These are phyloP conservation scores for Hyaloscypha finlandica DNA, from an alignment of 495 filamentous ascomycete genomes.

Conservation along the genomic window DNA sequence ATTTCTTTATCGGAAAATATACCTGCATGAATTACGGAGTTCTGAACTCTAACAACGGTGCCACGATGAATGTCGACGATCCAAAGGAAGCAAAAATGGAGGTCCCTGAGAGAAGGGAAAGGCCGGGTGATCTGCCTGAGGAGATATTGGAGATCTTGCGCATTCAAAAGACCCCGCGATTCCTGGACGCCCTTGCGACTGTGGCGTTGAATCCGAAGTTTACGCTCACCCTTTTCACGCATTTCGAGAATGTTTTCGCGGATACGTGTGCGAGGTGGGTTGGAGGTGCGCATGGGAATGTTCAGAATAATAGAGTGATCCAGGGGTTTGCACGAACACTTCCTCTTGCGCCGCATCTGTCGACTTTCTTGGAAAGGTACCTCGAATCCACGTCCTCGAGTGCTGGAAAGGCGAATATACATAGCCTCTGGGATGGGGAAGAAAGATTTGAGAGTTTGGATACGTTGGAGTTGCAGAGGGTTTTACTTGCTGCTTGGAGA, in stretches of 20 bases:
- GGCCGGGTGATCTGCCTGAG: constrained; percentile 58
- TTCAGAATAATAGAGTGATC: constrained; percentile 51
- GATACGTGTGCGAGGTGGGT: constrained; percentile 82
- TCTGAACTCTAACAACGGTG: constrained; percentile 12
- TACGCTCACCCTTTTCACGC: constrained; percentile 68
- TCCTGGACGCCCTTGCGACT: constrained; percentile 68
- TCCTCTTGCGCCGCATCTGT: constrained; percentile 74
- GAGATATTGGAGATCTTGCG: constrained; percentile 67
- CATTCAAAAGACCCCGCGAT: constrained; percentile 59
- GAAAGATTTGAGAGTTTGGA: neutral
- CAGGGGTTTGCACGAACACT: constrained; percentile 77
- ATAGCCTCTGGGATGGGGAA: neutral
- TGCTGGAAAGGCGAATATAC: neutral
- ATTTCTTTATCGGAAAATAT: constrained; percentile 10
- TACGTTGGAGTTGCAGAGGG: constrained; percentile 18
- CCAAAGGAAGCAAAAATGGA: constrained; percentile 40
- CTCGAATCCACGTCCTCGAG: constrained; percentile 22
- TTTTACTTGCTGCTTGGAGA: constrained; percentile 72
- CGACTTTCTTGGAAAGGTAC: constrained; percentile 52
- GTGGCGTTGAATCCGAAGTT: constrained; percentile 64
- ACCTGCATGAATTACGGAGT: neutral
- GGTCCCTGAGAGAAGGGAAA: constrained; percentile 38
- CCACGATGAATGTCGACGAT: constrained; percentile 46
- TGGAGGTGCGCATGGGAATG: neutral
- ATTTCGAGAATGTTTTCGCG: constrained; percentile 71